These are phyloP conservation scores for Mycena kentingensis DNA, from an alignment of 768 basidiomycete species.

Conservation along the genomic window DNA sequence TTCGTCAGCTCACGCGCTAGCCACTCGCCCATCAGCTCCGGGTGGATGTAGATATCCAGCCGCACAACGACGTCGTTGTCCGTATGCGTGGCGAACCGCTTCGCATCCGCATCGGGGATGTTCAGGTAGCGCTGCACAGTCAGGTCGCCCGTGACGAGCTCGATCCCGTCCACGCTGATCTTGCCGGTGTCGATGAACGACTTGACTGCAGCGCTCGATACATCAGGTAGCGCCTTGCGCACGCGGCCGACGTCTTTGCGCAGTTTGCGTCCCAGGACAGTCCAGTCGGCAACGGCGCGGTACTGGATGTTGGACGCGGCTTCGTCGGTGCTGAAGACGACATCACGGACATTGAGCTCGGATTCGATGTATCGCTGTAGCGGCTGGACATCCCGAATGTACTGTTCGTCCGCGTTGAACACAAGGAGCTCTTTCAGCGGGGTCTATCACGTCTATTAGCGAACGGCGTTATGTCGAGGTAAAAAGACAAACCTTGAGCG, in stretches of 20 bases:
- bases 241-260: conserved; percentile 90
- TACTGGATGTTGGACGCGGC: conserved; percentile 83
- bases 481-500: conserved; percentile 74
- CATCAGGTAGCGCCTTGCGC: conserved; percentile 79
- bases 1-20: conserved; percentile 88
- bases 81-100: conserved; percentile 78
- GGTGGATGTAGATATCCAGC: conserved; percentile 85
- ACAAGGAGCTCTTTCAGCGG: conserved; percentile 91
- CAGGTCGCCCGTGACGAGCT: conserved; percentile 88
- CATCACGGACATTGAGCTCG: conserved; percentile 91
- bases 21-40: conserved; percentile 86
- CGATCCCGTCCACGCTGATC: conserved; percentile 85
- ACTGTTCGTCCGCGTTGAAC: conserved; percentile 86
- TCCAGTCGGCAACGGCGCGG: conserved; percentile 92
- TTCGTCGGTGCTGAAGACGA: conserved; percentile 91
- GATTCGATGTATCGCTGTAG: conserved; percentile 89
- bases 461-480: neutral
- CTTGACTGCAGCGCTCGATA: conserved; percentile 84
- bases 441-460: conserved; percentile 52
- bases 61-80: conserved; percentile 95
- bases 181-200: conserved; percentile 72
- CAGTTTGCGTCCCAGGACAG: conserved; percentile 89
- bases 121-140: conserved; percentile 91
- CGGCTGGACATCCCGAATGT: conserved; percentile 81
- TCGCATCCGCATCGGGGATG: conserved; percentile 58